Base-by-base conservation (phyloP, 176 grass and related monocot species). In the Ampelocalamus luodianensis region DNA sequence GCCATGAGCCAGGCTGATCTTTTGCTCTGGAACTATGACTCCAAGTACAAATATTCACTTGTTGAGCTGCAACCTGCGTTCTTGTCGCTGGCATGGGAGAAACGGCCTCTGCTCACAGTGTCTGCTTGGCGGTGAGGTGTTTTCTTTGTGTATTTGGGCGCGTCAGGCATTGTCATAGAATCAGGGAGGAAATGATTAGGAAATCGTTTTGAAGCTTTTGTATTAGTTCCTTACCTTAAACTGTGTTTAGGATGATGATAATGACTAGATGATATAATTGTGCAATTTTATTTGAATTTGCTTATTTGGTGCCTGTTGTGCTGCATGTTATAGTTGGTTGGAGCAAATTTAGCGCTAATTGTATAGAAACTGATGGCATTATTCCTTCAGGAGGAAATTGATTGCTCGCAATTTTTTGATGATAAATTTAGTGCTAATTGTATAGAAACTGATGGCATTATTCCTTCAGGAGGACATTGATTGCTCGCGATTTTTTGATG, bases 1-100 rank as follows among this genome's bases (percentile, higher is more conserved):
- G 93, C 97, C 49, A 71, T 89, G 58, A 99, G 97, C 83, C 97
- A 99, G 37, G 97, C 97, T n/a, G 90, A 94, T 87, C 74, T 96
- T 34, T 48, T 99, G 45, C 93, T 99, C 39, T 99, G 97, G 97
- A 91, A 99, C 72, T 99, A 99, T 12, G 90, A 94, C 29, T 82
- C 94, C 45, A 99, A 94, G 82, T 71, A 85, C 80, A 92, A 96
- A 50, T 99, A 99, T 60, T 88, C 86, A 7, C 93, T 96, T 71
- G 84, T 90, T 4, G 75, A 99, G 43, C 79, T 84, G 51, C 32
- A 72, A 13, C 88, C 86, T 2, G 88, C 83, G 1, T 96, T 99
- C 86, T 83, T 99, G 60, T 91, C 97, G 0, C 78, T 99, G 17
- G 93, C 90, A 8, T 99, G 97, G 97, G 90, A 89, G 64, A 88